phyloP scores from a whole-genome alignment of 2,329 filamentous ascomycete genomes.

The Ophiostoma fasciatum region DNA sequence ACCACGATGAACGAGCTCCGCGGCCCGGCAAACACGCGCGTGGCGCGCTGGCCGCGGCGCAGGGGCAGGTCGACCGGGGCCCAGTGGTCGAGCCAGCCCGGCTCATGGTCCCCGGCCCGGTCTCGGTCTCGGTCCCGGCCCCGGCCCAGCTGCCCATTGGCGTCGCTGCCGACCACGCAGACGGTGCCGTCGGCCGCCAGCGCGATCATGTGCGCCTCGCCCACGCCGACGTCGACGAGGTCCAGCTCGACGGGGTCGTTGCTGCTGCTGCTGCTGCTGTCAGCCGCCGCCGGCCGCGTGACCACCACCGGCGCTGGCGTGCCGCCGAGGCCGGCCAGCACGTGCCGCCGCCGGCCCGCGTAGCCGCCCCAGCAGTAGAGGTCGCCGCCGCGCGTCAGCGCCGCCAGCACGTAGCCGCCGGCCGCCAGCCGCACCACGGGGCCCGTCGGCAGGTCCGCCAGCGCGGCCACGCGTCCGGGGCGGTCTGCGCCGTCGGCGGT shows the following conservation, averaged over 20 bases:
- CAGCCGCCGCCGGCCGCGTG: conserved; percentile 27
- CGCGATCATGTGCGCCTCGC: conserved; percentile 42
- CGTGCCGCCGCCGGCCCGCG: conserved; percentile 14
- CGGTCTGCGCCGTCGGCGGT: conserved; percentile 22
- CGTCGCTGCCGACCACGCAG: conserved; percentile 41
- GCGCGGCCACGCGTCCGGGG: conserved; percentile 31
- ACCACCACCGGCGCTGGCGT: conserved; percentile 31
- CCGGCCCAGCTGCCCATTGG: conserved; percentile 44
- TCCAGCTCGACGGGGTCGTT: no score
- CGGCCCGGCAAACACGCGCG: conserved; percentile 32
- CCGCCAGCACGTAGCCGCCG: conserved; percentile 42
- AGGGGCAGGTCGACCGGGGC: conserved; percentile 25
- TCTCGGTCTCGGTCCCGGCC: no score
- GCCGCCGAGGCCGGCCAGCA: conserved; percentile 13
- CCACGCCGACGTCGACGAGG: conserved; percentile 41
- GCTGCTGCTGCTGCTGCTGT: no score
- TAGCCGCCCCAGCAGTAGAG: conserved; percentile 48
- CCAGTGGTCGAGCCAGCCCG: background rate
- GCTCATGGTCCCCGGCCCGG: conserved; percentile 9
- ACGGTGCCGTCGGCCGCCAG: conserved; percentile 34
- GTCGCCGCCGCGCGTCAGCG: conserved; percentile 40
- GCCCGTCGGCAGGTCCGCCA: conserved; percentile 35
- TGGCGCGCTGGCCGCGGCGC: conserved; percentile 16
- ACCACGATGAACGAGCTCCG: conserved; percentile 33
- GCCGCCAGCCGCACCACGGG: conserved; percentile 38